A percentile compares a stretch with the other conserved stretches of the same genome.
These are phyloP conservation scores for Uncinocarpus reesii DNA, from an alignment of 2,329 filamentous ascomycete species.

Conservation along the genomic window DNA sequence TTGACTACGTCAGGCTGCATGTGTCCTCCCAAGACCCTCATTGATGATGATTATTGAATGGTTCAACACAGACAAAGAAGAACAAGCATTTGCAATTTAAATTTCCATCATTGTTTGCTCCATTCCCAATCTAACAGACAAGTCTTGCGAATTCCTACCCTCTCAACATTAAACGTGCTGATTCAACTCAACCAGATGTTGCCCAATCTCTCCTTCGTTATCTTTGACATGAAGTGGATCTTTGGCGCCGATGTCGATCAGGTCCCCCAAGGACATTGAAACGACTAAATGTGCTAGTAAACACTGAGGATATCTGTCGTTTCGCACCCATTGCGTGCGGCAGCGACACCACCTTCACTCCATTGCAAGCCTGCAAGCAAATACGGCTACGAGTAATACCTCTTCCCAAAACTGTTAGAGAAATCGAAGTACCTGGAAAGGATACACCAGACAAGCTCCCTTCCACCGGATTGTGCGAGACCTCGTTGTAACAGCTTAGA, in stretches of 20 bases:
- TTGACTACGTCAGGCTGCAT: background rate
- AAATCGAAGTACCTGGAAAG: background rate
- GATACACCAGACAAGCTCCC: too few relatives aligned
- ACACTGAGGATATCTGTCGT: too few relatives aligned
- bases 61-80: too few relatives aligned
- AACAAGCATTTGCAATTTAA: too few relatives aligned
- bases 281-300: background rate
- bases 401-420: background rate
- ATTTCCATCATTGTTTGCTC: background rate
- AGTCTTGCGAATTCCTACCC: too few relatives aligned
- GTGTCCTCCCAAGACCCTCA: background rate
- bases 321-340: too few relatives aligned
- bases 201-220: background rate
- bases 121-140: too few relatives aligned
- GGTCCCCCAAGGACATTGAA: background rate
- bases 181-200: background rate
- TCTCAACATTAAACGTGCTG: too few relatives aligned
- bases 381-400: background rate
- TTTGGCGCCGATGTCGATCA: background rate
- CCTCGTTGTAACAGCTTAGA: too few relatives aligned
- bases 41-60: too few relatives aligned
- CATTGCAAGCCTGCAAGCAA: background rate
- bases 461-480: too few relatives aligned
- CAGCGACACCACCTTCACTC: too few relatives aligned
- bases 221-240: background rate